Evolutionary conservation across 208 protist genomes (phyloP).

Genomic region (Leishmania aethiopica): DNA sequence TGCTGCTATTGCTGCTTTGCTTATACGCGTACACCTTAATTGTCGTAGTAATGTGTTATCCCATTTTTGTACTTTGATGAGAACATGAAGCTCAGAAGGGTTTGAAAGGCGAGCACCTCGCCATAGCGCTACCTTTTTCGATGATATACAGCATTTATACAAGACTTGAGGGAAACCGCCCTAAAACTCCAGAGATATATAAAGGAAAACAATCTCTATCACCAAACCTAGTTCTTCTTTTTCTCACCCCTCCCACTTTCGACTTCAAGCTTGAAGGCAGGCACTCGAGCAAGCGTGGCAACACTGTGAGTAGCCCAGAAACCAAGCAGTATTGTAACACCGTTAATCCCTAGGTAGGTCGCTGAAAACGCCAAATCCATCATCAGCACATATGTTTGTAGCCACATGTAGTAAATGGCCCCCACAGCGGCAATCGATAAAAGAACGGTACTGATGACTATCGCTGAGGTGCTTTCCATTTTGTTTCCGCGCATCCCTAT

Average conservation of each 20-base stretch:
- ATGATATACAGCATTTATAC: neutral
- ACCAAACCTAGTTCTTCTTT: constrained; percentile 9
- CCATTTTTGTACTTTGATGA: neutral
- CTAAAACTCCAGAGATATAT: too few relatives aligned
- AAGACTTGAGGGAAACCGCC: neutral
- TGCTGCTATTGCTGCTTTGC: neutral
- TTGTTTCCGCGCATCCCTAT: constrained; percentile 66
- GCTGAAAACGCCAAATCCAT: constrained; percentile 74
- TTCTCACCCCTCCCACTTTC: neutral
- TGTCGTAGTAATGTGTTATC: neutral
- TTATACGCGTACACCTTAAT: neutral
- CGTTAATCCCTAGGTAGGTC: constrained; percentile 54
- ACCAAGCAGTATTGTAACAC: constrained; percentile 39
- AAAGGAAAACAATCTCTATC: neutral
- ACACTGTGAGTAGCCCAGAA: constrained; percentile 38
- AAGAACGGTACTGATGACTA: constrained; percentile 41
- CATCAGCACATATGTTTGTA: constrained; percentile 84
- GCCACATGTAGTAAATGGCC: constrained; percentile 82
- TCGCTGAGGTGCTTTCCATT: constrained; percentile 34
- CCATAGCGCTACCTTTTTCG: neutral
- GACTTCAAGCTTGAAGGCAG: constrained; percentile 16
- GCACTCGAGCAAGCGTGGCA: constrained; percentile 12
- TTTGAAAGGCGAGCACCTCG: neutral
- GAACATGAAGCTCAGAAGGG: neutral
- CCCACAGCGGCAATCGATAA: constrained; percentile 46